Evolutionary conservation across 768 basidiomycete genomes (phyloP), one percentile per base, ranked within the genome.

Genomic region (Mycena sanguinolenta): DNA sequence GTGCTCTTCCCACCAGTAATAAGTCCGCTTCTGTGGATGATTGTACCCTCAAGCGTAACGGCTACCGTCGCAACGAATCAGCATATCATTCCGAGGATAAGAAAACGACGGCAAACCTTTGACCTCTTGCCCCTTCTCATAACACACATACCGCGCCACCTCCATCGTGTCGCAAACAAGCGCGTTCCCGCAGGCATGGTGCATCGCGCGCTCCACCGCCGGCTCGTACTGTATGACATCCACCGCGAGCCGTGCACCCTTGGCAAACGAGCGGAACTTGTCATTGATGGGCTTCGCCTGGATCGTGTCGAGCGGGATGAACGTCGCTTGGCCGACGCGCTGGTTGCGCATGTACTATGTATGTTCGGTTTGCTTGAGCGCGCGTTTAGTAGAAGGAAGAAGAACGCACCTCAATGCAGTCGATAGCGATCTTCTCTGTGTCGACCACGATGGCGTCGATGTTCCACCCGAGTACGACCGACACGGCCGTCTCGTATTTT

Each of bases 271-370:
- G 27, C 98, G 91, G 82, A 94, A 96, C 79, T 96, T 96, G 82
- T 99, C 98, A 73, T 96, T 96, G 72, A 96, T 86, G 2, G 96
- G 91, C 79, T 97, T 98, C 38, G 93, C 92, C 77, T 96, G 95
- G 73, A 99, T 97, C 12, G 96, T 97, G 79, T 99, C 97, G n/a
- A 99, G 91, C 0, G 98, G 98, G 54, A 99, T 93, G 83, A 99
- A 99, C 0, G 98, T 99, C 16, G 97, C 97, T 81, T 96, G 95
- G 1, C 97, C 98, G 0, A 94, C 91, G 39, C 97, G 93, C 80
- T 98, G 96, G 69, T 93, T 96, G 70, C 96, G 92, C 89, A 99
- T 90, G 79, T 98, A 98, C 93, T 96, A 74, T 2, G 62, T 55
- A 58, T 42, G 21, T n/a, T n/a, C 6, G 6, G 5, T 50, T 25